phyloP scores from a whole-genome alignment of 2,329 filamentous ascomycete genomes.

The Cladorrhinum sp. region DNA sequence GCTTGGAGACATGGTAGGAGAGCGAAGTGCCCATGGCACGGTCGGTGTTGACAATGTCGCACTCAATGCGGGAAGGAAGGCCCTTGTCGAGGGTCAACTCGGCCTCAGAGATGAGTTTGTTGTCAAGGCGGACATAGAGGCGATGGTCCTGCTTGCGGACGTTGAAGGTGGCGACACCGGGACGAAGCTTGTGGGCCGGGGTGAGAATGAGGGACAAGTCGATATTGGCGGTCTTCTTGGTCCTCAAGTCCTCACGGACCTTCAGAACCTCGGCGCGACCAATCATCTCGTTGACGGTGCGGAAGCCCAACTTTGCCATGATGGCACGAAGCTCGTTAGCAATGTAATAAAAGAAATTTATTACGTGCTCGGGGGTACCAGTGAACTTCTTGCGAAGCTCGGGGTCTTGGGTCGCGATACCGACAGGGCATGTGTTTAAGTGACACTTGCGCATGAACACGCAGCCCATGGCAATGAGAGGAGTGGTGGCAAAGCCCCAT shows the following conservation, averaged over 20 bases:
- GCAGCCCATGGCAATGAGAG: slow-evolving; percentile 93
- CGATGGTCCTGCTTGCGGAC: slow-evolving; percentile 96
- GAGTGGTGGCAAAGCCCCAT: slow-evolving; percentile 93
- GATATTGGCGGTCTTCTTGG: slow-evolving; percentile 86
- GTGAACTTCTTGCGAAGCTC: slow-evolving; percentile 90
- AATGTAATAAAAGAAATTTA: slow-evolving; percentile 99
- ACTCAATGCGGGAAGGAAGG: slow-evolving; percentile 87
- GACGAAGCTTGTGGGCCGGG: slow-evolving; percentile 91
- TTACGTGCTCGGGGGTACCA: slow-evolving; percentile 91
- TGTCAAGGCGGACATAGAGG: slow-evolving; percentile 88
- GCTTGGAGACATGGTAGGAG: slow-evolving; percentile 92
- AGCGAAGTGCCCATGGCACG: slow-evolving; percentile 89
- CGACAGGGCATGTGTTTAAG: slow-evolving; percentile 78
- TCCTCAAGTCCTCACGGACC: slow-evolving; percentile 84
- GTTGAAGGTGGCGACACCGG: slow-evolving; percentile 94
- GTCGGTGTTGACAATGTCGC: slow-evolving; percentile 94
- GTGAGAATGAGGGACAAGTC: slow-evolving; percentile 90
- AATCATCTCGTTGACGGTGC: slow-evolving; percentile 97
- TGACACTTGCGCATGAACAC: slow-evolving; percentile 88
- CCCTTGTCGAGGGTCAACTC: slow-evolving; percentile 94
- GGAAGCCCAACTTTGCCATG: slow-evolving; percentile 93
- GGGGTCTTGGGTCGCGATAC: slow-evolving; percentile 95
- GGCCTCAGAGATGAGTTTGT: slow-evolving; percentile 94
- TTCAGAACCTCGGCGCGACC: slow-evolving; percentile 83
- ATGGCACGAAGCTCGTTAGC: slow-evolving; percentile 94